Evolutionary conservation across 352 stramenopile genomes (phyloP), one percentile per base, ranked within the genome.

Genomic region (Pythium guiyangense): DNA sequence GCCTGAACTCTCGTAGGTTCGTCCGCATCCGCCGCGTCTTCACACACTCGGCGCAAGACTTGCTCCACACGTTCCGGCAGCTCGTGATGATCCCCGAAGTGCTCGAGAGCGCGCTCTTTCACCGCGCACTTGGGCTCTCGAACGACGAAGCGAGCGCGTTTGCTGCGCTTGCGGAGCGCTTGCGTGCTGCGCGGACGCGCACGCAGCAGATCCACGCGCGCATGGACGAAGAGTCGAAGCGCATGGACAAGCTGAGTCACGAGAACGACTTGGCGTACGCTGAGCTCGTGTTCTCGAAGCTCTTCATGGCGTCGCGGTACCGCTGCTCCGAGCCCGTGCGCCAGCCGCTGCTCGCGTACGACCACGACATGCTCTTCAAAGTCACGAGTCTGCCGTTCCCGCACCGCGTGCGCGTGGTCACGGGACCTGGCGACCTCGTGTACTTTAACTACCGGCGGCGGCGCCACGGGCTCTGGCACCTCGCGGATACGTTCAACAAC

Each of bases 31-130:
- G 49, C 26, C 57, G 58, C 47, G 48, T 51, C 18, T 50, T 65
- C 9, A 40, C 49, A 18, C 57, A 59, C 12, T 61, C 62, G 14
- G 57, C 52, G 25, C 62, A 69, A 44, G 62, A 65, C 47, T 35
- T 65, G 43, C 57, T 69, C 40, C 62, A 65, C 57, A 69, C 55
- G 37, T 54, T 69, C 26, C 62, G 62, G 39, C 62, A 69, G 52
- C 57, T 69, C 47, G 53, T 69, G 52, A 60, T 65, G 51, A 65
- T 69, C 52, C 62, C 62, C 2, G 57, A 64, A 29, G 62, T 69
- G 51, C 57, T 69, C n/a, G 62, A 69, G 47, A 64, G 52, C 57
- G 43, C 22, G 49, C 50, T 62, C 35, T 62, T 69, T 35, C 62
- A 69, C 57, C 29, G 35, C 31, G 57, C 49, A 29, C 49, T 69